These are phyloP conservation scores for Candida argentea DNA, from an alignment of 805 yeast species.

Conservation along the genomic window DNA sequence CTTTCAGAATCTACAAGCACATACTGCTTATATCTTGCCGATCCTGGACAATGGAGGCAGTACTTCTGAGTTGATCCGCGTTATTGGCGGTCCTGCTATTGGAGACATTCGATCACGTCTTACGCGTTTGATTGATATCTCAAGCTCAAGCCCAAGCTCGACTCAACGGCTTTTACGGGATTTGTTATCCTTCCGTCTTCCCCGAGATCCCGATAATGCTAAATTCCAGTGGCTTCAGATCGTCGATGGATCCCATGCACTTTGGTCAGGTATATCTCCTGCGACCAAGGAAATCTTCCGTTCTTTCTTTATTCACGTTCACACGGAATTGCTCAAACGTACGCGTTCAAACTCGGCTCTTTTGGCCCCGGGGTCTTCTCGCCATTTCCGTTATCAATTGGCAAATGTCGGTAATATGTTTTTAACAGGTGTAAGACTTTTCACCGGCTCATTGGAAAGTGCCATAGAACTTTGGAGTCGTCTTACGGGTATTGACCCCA, in stretches of 20 bases:
- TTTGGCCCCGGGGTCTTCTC: constrained; percentile 16
- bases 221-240: constrained; percentile 64
- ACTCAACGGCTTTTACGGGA: constrained; percentile 15
- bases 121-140: constrained; percentile 63
- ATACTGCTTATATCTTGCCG: constrained; percentile 63
- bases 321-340: constrained; percentile 64
- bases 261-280: constrained; percentile 55
- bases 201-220: constrained; percentile 41
- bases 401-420: constrained; percentile 85
- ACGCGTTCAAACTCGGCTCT: constrained; percentile 32
- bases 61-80: constrained; percentile 76
- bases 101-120: constrained; percentile 85
- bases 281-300: constrained; percentile 63
- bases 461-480: constrained; percentile 69
- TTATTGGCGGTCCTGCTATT: constrained; percentile 90
- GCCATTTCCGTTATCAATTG: constrained; percentile 59
- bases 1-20: constrained; percentile 35
- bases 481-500: constrained; percentile 47
- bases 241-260: constrained; percentile 65
- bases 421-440: constrained; percentile 69
- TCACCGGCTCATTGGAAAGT: constrained; percentile 76
- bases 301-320: constrained; percentile 69
- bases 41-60: constrained; percentile 93
- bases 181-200: constrained; percentile 38
- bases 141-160: too few relatives aligned